Evolutionary conservation across 108 stramenopile species (phyloP).

Genomic region (Schizochytrium sp.): DNA sequence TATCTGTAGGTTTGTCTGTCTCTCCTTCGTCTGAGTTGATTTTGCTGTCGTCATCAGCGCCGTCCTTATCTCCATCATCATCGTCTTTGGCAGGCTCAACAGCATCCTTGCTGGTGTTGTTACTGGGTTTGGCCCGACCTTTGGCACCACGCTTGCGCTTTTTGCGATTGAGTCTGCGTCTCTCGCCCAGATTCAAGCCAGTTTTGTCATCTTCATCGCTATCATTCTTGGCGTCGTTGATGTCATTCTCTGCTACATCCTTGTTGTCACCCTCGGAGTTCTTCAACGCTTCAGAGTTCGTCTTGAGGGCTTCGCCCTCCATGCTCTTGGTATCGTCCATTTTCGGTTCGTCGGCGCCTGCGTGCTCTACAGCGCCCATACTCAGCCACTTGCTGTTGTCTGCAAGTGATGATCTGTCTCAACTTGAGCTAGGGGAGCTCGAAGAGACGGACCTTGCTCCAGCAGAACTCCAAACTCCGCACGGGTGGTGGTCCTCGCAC

Average conservation of each 20-base stretch:
- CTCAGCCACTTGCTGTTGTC: too few species aligned
- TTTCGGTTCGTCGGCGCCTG: too few species aligned
- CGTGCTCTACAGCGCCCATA: too few species aligned
- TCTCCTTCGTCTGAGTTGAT: too few species aligned
- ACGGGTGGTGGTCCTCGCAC: too few species aligned
- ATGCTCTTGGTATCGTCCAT: too few species aligned
- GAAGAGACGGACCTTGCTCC: too few species aligned
- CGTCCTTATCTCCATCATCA: not conserved
- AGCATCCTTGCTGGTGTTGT: not conserved
- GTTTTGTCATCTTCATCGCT: not conserved
- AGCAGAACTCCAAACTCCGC: too few species aligned
- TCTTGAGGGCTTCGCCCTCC: too few species aligned
- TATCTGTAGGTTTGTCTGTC: too few species aligned
- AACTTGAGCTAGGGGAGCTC: too few species aligned
- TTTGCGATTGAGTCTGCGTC: not conserved
- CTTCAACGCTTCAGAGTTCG: not conserved
- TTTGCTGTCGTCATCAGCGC: not conserved
- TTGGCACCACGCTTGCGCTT: conserved; percentile 27
- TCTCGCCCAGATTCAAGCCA: conserved; percentile 5
- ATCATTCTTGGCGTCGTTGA: not conserved
- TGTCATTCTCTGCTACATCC: not conserved
- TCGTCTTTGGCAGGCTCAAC: not conserved
- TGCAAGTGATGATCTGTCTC: too few species aligned
- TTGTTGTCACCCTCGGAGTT: not conserved
- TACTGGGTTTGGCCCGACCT: not conserved